A percentile compares a stretch with the other conserved stretches of the same genome.
These are phyloP conservation scores for Microdochium paspali DNA, from an alignment of 2,329 filamentous ascomycete species.

Conservation along the genomic window DNA sequence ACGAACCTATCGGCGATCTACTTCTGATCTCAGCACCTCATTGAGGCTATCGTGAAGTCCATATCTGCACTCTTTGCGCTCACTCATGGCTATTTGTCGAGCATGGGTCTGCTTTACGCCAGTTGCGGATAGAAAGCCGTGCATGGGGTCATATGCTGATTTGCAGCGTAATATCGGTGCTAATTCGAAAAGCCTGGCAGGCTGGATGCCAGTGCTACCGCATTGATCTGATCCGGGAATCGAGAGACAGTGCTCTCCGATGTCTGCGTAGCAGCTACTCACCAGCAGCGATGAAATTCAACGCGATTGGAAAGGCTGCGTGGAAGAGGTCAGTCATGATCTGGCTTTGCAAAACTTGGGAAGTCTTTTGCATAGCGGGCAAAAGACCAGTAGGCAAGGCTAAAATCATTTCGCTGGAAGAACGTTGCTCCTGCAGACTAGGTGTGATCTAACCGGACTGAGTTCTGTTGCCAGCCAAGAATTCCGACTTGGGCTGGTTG, in stretches of 20 bases:
- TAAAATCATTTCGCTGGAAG: neutral
- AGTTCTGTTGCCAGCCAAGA: conserved; percentile 68
- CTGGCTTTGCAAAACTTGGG: too few relatives aligned
- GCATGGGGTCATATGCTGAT: too few relatives aligned
- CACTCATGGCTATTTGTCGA: neutral
- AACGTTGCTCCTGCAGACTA: neutral
- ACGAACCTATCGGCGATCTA: conserved; percentile 31
- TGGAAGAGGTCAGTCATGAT: conserved; percentile 7
- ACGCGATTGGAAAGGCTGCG: conserved; percentile 66
- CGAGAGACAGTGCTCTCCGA: conserved; percentile 17
- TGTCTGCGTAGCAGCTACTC: conserved; percentile 49
- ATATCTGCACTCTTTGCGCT: neutral
- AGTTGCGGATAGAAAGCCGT: neutral
- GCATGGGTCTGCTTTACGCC: neutral
- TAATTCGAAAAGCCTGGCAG: neutral
- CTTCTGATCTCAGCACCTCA: neutral
- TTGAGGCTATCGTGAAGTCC: neutral
- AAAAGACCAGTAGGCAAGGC: too few relatives aligned
- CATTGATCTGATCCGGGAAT: conserved; percentile 38
- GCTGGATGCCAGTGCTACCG: conserved; percentile 43
- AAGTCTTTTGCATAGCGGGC: too few relatives aligned
- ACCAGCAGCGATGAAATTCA: conserved; percentile 90
- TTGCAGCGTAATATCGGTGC: neutral
- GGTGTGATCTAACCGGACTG: conserved; percentile 61
- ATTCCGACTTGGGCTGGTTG: conserved; percentile 59